Evolutionary conservation across 192 early-diverging fungal species (phyloP).

Genomic region (Umbelopsis ramanniana): DNA sequence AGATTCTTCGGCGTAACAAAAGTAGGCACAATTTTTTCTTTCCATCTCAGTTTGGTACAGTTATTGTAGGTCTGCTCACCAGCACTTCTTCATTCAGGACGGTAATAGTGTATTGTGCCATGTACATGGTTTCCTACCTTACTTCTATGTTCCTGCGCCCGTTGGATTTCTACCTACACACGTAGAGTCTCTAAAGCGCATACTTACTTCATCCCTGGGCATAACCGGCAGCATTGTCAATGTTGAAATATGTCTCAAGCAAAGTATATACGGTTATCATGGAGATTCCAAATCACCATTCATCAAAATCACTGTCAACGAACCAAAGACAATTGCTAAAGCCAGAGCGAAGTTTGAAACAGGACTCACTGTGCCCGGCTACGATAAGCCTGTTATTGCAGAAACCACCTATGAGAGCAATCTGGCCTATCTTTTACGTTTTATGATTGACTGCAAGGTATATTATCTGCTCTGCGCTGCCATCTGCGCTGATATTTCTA

Average conservation of each 20-base stretch:
- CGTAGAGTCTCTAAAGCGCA: constrained; percentile 52
- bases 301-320: constrained; percentile 72
- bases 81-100: constrained; percentile 40
- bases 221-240: constrained; percentile 51
- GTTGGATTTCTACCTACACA: constrained; percentile 68
- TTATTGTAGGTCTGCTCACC: neutral
- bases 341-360: constrained; percentile 46
- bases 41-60: too few species aligned
- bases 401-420: constrained; percentile 86
- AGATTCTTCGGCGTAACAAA: constrained; percentile 89
- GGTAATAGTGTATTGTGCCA: constrained; percentile 93
- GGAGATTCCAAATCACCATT: constrained; percentile 81
- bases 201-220: constrained; percentile 48
- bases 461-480: neutral
- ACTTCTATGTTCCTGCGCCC: constrained; percentile 95
- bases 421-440: constrained; percentile 82
- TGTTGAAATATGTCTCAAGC: constrained; percentile 76
- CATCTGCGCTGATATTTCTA: neutral
- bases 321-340: constrained; percentile 51
- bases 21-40: constrained; percentile 43
- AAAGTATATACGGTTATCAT: constrained; percentile 88
- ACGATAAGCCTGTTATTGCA: constrained; percentile 46
- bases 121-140: constrained; percentile 89
- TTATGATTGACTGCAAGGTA: constrained; percentile 93
- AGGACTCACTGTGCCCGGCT: constrained; percentile 60